A percentile compares a stretch with the other conserved stretches of the same genome.
Conservation (phyloP, 2,329 filamentous ascomycete species). For the Aspergillus felis region DNA sequence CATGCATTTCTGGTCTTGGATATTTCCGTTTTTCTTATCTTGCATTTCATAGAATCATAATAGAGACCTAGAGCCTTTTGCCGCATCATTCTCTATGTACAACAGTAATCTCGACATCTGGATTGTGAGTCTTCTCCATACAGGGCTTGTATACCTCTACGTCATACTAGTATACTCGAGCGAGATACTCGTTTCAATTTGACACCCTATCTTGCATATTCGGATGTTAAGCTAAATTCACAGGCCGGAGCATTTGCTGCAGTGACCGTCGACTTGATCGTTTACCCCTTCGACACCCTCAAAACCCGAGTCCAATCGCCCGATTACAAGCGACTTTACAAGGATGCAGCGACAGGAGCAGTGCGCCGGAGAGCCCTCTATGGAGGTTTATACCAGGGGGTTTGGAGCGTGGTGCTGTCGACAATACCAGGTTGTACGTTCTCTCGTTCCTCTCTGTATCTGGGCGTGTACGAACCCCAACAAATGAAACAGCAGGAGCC, state of each 20-base stretch:
- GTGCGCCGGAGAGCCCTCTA: slow-evolving; percentile 57
- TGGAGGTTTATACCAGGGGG: slow-evolving; percentile 77
- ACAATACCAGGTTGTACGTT: slow-evolving; percentile 75
- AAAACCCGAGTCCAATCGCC: slow-evolving; percentile 82
- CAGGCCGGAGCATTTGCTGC: slow-evolving; percentile 82
- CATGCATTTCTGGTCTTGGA: neutral
- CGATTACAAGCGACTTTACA: slow-evolving; percentile 66
- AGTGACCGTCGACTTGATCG: slow-evolving; percentile 77
- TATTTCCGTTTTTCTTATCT: neutral
- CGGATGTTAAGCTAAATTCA: neutral
- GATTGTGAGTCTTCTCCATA: slow-evolving; percentile 43
- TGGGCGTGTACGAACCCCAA: neutral
- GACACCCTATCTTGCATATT: neutral
- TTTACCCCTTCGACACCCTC: slow-evolving; percentile 85
- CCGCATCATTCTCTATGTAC: slow-evolving; percentile 25
- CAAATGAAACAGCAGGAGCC: slow-evolving; percentile 59
- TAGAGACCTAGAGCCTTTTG: neutral
- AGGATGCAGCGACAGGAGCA: slow-evolving; percentile 52
- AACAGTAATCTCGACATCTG: slow-evolving; percentile 55
- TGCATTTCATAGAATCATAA: neutral
- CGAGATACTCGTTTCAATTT: neutral
- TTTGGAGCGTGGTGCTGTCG: slow-evolving; percentile 78
- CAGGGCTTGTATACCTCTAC: neutral
- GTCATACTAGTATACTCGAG: neutral
- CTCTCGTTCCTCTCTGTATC: neutral